These are phyloP conservation scores for Gastrolobium villosum DNA, from an alignment of 306 rosid genomes.

Conservation along the genomic window DNA sequence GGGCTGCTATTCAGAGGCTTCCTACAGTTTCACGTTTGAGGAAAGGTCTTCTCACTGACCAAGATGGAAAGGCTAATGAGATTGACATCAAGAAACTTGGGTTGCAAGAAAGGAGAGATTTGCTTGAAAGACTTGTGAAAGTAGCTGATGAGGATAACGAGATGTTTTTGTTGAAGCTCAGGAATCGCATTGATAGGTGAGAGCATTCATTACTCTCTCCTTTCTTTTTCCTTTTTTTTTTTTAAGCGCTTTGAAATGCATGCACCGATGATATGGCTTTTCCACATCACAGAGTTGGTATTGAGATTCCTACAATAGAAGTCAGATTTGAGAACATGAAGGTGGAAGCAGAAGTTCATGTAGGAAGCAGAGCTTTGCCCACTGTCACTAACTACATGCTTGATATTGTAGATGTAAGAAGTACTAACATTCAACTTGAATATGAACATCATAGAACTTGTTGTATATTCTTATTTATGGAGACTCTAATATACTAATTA, in stretches of 20 bases:
- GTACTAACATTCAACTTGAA: no score
- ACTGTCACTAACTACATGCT: no score
- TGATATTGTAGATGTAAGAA: no score
- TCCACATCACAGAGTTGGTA: conserved; percentile 63
- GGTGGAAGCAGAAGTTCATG: conserved; percentile 71
- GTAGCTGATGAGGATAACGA: conserved; percentile 76
- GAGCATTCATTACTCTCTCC: not conserved
- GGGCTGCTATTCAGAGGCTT: conserved; percentile 46
- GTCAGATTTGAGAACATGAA: conserved; percentile 71
- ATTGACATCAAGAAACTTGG: conserved; percentile 69
- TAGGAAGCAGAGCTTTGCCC: conserved; percentile 77
- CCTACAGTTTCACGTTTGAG: conserved; percentile 42
- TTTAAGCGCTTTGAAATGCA: not conserved
- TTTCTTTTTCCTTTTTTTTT: not conserved
- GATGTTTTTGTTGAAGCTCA: conserved; percentile 72
- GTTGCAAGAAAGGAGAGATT: conserved; percentile 56
- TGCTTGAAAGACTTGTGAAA: conserved; percentile 68
- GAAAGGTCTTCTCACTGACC: conserved; percentile 38
- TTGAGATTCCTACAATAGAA: conserved; percentile 76
- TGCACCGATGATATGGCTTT: not conserved
- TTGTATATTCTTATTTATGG: no score
- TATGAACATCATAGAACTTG: no score
- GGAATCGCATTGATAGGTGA: conserved; percentile 68
- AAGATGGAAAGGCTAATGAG: conserved; percentile 66
- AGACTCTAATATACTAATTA: no score